These are phyloP conservation scores for Alternaria infectoria DNA, from an alignment of 2,329 filamentous ascomycete genomes.

Conservation along the genomic window DNA sequence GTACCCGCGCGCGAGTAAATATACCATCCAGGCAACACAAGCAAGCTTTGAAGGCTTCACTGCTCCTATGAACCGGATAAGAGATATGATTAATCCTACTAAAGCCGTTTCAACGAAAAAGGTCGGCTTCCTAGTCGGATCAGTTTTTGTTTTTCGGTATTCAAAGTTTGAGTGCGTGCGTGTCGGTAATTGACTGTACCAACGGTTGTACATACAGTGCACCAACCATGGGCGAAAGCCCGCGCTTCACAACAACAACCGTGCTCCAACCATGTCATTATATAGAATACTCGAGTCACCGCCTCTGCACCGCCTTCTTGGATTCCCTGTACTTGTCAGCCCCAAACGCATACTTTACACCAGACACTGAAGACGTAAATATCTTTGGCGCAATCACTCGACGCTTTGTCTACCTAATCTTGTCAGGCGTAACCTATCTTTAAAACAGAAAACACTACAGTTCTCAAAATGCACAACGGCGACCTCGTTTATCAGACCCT, in stretches of 20 bases:
- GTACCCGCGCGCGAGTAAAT: background rate
- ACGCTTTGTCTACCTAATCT: background rate
- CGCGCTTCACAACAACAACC: conserved; percentile 1
- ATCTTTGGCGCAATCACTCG: background rate
- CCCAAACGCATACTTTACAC: background rate
- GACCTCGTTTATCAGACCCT: conserved; percentile 2
- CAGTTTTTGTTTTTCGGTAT: background rate
- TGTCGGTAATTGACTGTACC: background rate
- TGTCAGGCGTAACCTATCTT: background rate
- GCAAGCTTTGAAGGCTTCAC: background rate
- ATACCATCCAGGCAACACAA: background rate
- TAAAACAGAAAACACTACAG: background rate
- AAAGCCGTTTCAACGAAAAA: background rate
- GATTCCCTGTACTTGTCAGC: background rate
- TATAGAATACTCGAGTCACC: background rate
- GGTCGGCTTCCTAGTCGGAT: background rate
- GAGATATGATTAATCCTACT: background rate
- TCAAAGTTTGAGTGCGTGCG: background rate
- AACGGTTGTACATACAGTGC: background rate
- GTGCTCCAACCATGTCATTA: background rate
- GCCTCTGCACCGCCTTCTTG: background rate
- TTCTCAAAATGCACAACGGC: background rate
- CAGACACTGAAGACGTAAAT: background rate
- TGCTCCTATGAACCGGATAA: background rate
- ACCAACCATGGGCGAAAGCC: background rate